phyloP scores from a whole-genome alignment of 1,284 basidiomycete genomes.

The Ustilago hordei region DNA sequence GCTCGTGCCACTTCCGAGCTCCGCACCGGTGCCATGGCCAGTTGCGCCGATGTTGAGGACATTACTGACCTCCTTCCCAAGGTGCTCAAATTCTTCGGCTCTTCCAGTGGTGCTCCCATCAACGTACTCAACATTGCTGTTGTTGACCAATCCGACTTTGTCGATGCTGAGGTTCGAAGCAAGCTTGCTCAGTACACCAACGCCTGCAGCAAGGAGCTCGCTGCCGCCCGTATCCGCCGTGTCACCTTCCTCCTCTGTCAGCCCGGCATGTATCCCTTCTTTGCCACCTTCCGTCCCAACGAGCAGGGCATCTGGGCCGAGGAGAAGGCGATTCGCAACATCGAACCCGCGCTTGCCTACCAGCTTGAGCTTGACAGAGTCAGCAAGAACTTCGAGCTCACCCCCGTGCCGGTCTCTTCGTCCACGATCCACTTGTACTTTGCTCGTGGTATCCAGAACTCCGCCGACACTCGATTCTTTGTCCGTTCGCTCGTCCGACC shows the following conservation, averaged over 20 bases:
- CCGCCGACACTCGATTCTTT: constrained; percentile 96
- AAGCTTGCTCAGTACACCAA: constrained; percentile 82
- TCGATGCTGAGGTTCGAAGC: constrained; percentile 83
- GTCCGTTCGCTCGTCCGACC: constrained; percentile 95
- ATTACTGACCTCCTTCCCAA: constrained; percentile 60
- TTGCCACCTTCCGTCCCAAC: constrained; percentile 85
- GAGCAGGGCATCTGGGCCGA: constrained; percentile 83
- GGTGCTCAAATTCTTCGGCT: constrained; percentile 61
- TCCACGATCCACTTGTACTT: constrained; percentile 84
- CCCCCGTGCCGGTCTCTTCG: constrained; percentile 79
- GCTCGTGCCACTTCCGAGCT: constrained; percentile 51
- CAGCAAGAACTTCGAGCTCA: constrained; percentile 91
- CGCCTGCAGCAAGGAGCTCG: constrained; percentile 76
- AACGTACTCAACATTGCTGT: constrained; percentile 82
- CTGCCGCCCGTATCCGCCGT: constrained; percentile 85
- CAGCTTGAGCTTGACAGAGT: constrained; percentile 96
- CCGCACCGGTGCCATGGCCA: constrained; percentile 68
- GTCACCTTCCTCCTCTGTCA: constrained; percentile 93
- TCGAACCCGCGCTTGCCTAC: constrained; percentile 97
- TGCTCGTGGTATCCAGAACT: constrained; percentile 92
- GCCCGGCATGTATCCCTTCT: constrained; percentile 90
- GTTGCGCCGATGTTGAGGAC: constrained; percentile 56
- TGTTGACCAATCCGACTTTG: constrained; percentile 77
- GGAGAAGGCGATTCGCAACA: constrained; percentile 96
- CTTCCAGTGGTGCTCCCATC: constrained; percentile 44